These are phyloP conservation scores for Pseudocercospora pini-densiflorae DNA, from an alignment of 2,329 filamentous ascomycete species.

Conservation along the genomic window DNA sequence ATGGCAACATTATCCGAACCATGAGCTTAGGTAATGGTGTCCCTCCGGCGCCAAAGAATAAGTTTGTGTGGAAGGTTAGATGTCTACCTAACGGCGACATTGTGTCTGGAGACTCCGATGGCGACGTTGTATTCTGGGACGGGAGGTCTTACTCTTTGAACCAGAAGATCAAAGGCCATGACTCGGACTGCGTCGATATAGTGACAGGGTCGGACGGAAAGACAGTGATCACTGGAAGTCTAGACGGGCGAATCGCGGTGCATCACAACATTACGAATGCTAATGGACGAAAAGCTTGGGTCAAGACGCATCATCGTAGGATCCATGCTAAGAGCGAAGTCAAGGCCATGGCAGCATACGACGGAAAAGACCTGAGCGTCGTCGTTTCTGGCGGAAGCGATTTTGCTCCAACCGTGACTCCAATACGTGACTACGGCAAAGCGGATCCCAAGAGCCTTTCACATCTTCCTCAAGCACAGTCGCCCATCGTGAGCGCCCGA, in stretches of 20 bases:
- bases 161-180: constrained; percentile 84
- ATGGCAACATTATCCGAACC: constrained; percentile 73
- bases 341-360: constrained; percentile 90
- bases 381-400: constrained; percentile 91
- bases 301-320: constrained; percentile 80
- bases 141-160: constrained; percentile 87
- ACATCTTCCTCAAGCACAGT: constrained; percentile 74
- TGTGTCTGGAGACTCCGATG: constrained; percentile 91
- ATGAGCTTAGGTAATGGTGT: constrained; percentile 86
- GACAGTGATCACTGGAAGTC: constrained; percentile 85
- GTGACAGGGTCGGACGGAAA: constrained; percentile 79
- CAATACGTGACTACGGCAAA: constrained; percentile 74
- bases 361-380: constrained; percentile 77
- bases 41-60: constrained; percentile 76
- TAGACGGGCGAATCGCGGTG: constrained; percentile 84
- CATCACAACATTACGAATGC: constrained; percentile 68
- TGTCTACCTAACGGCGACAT: constrained; percentile 86
- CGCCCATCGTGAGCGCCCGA: constrained; percentile 73
- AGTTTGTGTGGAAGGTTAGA: constrained; percentile 92
- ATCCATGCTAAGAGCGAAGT: constrained; percentile 88
- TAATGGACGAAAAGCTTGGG: constrained; percentile 67
- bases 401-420: constrained; percentile 79
- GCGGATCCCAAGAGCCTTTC: constrained; percentile 83
- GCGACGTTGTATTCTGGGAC: constrained; percentile 92
- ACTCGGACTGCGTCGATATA: constrained; percentile 89